Evolutionary conservation across 257 asterid species (phyloP).

Genomic region (Orobanche coerulescens): DNA sequence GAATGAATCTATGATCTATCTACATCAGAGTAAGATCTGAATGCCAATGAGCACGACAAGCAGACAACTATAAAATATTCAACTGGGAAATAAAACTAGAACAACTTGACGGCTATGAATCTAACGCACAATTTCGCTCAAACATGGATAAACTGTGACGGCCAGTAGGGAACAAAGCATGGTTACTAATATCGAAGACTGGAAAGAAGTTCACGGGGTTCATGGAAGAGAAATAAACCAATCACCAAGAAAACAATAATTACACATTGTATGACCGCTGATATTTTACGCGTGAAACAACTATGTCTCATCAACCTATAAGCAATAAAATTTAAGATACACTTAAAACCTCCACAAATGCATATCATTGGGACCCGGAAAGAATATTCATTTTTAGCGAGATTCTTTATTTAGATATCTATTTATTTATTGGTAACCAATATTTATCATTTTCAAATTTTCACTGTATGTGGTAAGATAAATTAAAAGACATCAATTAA

Average conservation of each 20-base stretch:
- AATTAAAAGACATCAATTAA: no score
- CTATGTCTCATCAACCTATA: neutral
- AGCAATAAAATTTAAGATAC: neutral
- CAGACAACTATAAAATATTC: neutral
- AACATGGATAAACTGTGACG: neutral
- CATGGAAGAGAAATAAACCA: neutral
- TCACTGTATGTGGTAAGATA: no score
- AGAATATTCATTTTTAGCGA: no score
- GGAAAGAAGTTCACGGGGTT: no score
- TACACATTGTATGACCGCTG: neutral
- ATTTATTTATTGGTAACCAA: no score
- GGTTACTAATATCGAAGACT: no score
- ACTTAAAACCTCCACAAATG: no score
- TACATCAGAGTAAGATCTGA: neutral
- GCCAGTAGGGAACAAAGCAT: neutral
- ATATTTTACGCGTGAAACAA: neutral
- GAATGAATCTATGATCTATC: neutral
- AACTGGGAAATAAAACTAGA: neutral
- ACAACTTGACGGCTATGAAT: neutral
- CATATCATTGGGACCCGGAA: no score
- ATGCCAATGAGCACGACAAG: neutral
- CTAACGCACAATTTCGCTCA: neutral
- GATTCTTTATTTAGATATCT: no score
- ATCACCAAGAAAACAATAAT: neutral
- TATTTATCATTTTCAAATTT: no score